Evolutionary conservation across 331 rosid species (phyloP), one percentile per base, ranked within the genome.

Genomic region (Rhamnella rubrinervis): DNA sequence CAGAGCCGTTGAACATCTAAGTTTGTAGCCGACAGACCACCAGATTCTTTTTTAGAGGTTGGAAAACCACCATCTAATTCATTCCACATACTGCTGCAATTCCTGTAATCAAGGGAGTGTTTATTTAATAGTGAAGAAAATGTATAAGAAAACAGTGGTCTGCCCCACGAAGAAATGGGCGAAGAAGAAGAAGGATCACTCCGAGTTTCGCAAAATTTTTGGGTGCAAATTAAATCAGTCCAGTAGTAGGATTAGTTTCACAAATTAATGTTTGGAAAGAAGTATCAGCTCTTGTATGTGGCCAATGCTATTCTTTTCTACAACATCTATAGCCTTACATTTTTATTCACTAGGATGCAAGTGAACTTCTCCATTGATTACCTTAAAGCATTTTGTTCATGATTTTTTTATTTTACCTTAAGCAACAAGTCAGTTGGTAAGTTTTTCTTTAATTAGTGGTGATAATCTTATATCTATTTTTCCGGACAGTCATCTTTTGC

Each of bases 1-100:
- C 92, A 51, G 96, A 95, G 75, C 97, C 99, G 17, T 74, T 95
- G 63, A 89, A 79, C 85, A 70, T 92, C 61, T 95, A 84, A 86
- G 52, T 81, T 75, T 67, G 20, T 47, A 44, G 70, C 59, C 62
- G 72, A 76, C 75, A 25, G 65, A 60, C 71, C 68, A 65, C 66
- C 55, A 23, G 56, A 58, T 71, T 72, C 70, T 72, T 63, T 74
- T 81, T 71, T 57, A 77, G 71, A 65, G 76, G 82, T 64, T 40
- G 75, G 55, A 70, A 31, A 69, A 66, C 51, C 13, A 18, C 51
- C 66, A 73, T 72, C 49, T 57, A 59, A 80, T 66, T 76, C 55
- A 64, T 73, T 78, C 79, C 66, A 71, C 63, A 67, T 72, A 78
- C 56, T 35, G 55, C 55, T 39, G 58, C 49, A 60, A 39, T 37